Base-by-base conservation (phyloP, 179 eudicot genomes). In the Vitellaria paradoxa region DNA sequence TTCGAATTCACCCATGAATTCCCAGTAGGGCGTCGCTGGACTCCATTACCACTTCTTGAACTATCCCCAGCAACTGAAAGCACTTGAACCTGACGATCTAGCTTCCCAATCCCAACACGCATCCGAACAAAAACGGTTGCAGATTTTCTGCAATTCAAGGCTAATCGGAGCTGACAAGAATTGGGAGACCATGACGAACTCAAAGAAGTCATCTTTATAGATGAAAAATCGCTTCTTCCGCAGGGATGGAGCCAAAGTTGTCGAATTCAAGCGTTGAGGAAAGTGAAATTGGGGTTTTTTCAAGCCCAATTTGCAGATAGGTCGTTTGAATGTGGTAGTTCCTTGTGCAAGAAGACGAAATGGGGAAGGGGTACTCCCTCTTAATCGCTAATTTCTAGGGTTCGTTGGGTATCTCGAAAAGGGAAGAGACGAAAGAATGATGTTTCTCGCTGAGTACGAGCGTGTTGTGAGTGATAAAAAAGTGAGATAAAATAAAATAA, bases 131-230 rank as follows among this genome's bases (percentile, higher is more conserved):
- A 65, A 74, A 87, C 75, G 1, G 81, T 40, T 65, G 75, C 82
- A 20, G 84, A 49, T 78, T 78, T 92, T 57, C 86, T 81, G 74
- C 78, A 78, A 72, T 82, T 88, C 81, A 91, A 80, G 40, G 90
- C 88, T 70, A 89, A 86, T 82, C 89, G 90, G 69, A 94, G 94
- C 83, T 94, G 97, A 75, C 81, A 85, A 0, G 92, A 91, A 83
- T 61, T 88, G 40, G 93, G 93, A 4, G 84, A 89, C 85, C 92
- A 91, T 70, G 93, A 75, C 42, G 88, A 75, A 56, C 83, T 68
- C 67, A 83, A 50, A 37, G 84, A 72, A 82, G 73, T 76, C 93
- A 89, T 89, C 72, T 68, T 1, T 12, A n/a, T 46, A 62, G 10
- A 61, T 46, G 8, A 26, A 10, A 13, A 74, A 46, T 20, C 53